Conservation (phyloP, 2,329 filamentous ascomycete genomes). For the Aureobasidium pullulans region DNA sequence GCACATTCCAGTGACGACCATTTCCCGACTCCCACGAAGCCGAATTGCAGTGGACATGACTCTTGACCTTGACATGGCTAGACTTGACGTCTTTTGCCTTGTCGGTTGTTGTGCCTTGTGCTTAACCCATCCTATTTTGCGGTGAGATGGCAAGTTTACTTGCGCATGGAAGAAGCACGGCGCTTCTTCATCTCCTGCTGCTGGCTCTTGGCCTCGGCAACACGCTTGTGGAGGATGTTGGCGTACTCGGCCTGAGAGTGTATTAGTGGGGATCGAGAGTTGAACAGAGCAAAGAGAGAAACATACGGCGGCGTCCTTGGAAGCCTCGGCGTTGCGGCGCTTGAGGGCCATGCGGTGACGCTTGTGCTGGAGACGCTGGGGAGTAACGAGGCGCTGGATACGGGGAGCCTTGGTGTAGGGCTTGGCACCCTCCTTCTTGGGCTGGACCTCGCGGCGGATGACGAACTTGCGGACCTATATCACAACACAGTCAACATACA, state of each 20-base stretch:
- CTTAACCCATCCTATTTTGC: background rate
- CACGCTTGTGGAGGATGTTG: slow-evolving; percentile 92
- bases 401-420: slow-evolving; percentile 99
- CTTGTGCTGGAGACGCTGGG: slow-evolving; percentile 99
- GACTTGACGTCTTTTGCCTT: background rate
- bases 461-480: slow-evolving; percentile 96
- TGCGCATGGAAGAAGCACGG: slow-evolving; percentile 89
- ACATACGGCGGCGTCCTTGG: slow-evolving; percentile 98
- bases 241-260: slow-evolving; percentile 81
- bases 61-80: background rate
- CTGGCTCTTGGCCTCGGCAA: slow-evolving; percentile 88
- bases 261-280: slow-evolving; percentile 29
- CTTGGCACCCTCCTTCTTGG: slow-evolving; percentile 95
- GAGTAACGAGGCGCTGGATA: slow-evolving; percentile 99
- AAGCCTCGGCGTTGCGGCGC: slow-evolving; percentile 92
- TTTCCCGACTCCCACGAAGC: slow-evolving; percentile 4
- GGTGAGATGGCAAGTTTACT: slow-evolving; percentile 41
- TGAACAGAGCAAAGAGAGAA: slow-evolving; percentile 2
- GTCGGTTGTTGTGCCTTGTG: background rate
- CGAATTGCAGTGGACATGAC: background rate
- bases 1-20: slow-evolving; percentile 7
- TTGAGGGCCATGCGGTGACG: slow-evolving; percentile 96
- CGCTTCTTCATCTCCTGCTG: slow-evolving; percentile 95
- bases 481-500: slow-evolving; percentile 15
- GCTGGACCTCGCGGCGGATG: slow-evolving; percentile 95